Evolutionary conservation across 2,329 filamentous ascomycete genomes (phyloP), one percentile per base, ranked within the genome.

Genomic region (Conoideocrella luteorostrata): DNA sequence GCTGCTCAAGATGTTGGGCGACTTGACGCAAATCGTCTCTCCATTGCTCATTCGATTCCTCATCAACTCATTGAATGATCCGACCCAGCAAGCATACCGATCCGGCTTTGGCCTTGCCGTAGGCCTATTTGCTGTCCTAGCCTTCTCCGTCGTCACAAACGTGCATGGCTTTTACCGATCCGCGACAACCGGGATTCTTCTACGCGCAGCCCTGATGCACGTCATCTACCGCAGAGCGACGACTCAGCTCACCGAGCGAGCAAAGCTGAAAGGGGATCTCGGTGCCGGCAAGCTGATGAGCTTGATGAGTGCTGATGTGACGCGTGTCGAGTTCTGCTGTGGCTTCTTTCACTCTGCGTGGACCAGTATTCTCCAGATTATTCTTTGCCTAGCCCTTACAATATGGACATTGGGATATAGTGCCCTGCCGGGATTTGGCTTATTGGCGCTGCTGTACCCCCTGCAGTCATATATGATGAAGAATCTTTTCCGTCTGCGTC

Each of bases 241-340:
- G 18, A 36, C 34, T 3, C 17, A 22, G 4, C 34, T 36, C 17
- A 55, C 47, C 10, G 50, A 47, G 37, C 48, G 53, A 21, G 49
- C 47, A 2, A 50, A 50, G 39, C 45, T 58, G 3, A 47, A 55
- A 13, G 48, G 47, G 10, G 50, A 45, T 1, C 46, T 57, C 1
- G 51, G 47, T 1, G 58, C 52, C 0, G 58, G 56, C 12, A 61
- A 60, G 37, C 47, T 61, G 9, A 60, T 57, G 51, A 61, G 57
- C 29, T 41, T 61, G 11, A 61, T 61, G 49, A 61, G 58, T 9
- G 58, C 58, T 3, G 58, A 61, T 12, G 56, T 61, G 12, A 60
- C 58, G 1, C 56, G 58, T 4, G 41, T 61, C 2, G 58, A 61
- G 34, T 61, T 58, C 30, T 59, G 56, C 45, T 60, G 58, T 21